phyloP scores from a whole-genome alignment of 2,329 filamentous ascomycete species.

The Coniochaeta ligniaria region DNA sequence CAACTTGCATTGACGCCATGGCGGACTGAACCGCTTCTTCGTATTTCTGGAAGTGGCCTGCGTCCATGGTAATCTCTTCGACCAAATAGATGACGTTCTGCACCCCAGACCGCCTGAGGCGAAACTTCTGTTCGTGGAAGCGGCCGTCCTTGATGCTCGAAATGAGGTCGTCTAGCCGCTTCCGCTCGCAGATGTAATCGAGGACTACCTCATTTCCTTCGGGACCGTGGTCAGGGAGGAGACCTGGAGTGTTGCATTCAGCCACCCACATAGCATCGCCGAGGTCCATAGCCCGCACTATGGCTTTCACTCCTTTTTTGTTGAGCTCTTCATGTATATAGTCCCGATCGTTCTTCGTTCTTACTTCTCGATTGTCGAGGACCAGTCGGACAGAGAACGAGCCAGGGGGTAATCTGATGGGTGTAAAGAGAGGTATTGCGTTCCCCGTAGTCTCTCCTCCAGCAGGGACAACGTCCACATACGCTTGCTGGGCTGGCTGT shows the following conservation, averaged over 20 bases:
- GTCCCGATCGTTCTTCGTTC: conserved; percentile 64
- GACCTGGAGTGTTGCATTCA: conserved; percentile 53
- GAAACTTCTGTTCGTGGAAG: conserved; percentile 80
- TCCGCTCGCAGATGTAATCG: conserved; percentile 76
- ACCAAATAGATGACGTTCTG: conserved; percentile 73
- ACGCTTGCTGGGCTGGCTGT: conserved; percentile 14
- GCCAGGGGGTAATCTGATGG: conserved; percentile 55
- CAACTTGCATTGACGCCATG: conserved; percentile 69
- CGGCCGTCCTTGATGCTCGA: conserved; percentile 74
- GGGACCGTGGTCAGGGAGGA: conserved; percentile 47
- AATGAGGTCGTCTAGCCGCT: conserved; percentile 74
- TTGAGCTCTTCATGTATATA: conserved; percentile 68
- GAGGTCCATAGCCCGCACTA: conserved; percentile 62
- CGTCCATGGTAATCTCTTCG: conserved; percentile 61
- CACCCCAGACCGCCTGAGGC: conserved; percentile 64
- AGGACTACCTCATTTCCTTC: conserved; percentile 61
- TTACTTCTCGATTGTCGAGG: conserved; percentile 68
- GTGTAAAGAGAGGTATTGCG: conserved; percentile 41
- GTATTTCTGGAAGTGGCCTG: conserved; percentile 45
- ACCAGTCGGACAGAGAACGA: conserved; percentile 67
- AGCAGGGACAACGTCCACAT: conserved; percentile 20
- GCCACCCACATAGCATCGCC: conserved; percentile 78
- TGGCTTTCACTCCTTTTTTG: conserved; percentile 57
- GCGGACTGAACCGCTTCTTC: conserved; percentile 64
- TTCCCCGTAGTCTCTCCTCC: conserved; percentile 16